phyloP scores from a whole-genome alignment of 805 yeast species.

The Candida endomychidarum region DNA sequence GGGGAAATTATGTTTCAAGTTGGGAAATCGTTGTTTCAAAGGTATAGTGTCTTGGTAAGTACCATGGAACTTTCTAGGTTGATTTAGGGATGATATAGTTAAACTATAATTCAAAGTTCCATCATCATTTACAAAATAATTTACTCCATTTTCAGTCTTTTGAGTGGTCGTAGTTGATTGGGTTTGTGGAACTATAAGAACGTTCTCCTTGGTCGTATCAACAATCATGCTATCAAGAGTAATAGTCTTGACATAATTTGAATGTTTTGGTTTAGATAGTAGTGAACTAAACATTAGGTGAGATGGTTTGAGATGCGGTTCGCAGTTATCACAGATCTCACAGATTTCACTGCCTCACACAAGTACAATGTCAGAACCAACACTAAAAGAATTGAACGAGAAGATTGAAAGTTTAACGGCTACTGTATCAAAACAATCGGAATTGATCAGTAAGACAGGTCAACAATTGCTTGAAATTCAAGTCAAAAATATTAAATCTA shows the following conservation, averaged over 20 bases:
- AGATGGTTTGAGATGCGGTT: not conserved
- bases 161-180: not conserved
- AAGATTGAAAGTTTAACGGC: slow-evolving; percentile 53
- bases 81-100: slow-evolving; percentile 22
- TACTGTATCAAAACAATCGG: slow-evolving; percentile 62
- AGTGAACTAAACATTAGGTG: slow-evolving; percentile 34
- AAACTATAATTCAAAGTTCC: slow-evolving; percentile 28
- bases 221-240: not conserved
- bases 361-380: slow-evolving; percentile 6
- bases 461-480: slow-evolving; percentile 73
- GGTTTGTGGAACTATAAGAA: slow-evolving; percentile 2
- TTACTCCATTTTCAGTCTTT: slow-evolving; percentile 2
- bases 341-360: too few relatives aligned
- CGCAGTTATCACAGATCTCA: too few relatives aligned
- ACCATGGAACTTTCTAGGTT: slow-evolving; percentile 38
- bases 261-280: slow-evolving; percentile 33
- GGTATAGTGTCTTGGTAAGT: slow-evolving; percentile 62
- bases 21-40: slow-evolving; percentile 42
- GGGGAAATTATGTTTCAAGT: slow-evolving; percentile 41
- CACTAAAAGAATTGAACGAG: slow-evolving; percentile 30
- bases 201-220: not conserved
- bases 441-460: slow-evolving; percentile 73
- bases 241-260: slow-evolving; percentile 17
- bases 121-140: slow-evolving; percentile 25
- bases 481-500: slow-evolving; percentile 49